Evolutionary conservation across 2,329 filamentous ascomycete species (phyloP).

Genomic region (Colletotrichum echinochloae): DNA sequence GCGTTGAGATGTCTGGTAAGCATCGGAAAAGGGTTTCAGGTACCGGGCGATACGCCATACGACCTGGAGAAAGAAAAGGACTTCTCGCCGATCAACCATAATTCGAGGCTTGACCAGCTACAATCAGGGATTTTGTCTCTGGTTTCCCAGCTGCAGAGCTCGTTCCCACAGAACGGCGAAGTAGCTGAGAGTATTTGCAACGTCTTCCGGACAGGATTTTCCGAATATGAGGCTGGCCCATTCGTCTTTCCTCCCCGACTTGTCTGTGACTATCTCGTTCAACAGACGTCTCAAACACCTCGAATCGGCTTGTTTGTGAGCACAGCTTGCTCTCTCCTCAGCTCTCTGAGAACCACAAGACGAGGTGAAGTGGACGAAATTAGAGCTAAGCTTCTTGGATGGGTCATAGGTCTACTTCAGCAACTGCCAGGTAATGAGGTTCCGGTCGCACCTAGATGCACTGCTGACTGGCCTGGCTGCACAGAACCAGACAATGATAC

Average conservation of each 20-base stretch:
- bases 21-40: constrained; percentile 79
- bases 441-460: neutral
- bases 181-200: constrained; percentile 78
- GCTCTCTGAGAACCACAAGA: constrained; percentile 63
- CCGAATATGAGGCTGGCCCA: constrained; percentile 78
- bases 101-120: constrained; percentile 48
- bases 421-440: constrained; percentile 66
- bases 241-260: constrained; percentile 79
- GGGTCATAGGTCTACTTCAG: constrained; percentile 72
- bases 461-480: constrained; percentile 32
- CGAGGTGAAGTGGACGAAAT: constrained; percentile 59
- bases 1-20: constrained; percentile 76
- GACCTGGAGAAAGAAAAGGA: constrained; percentile 70
- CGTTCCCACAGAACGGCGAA: constrained; percentile 72
- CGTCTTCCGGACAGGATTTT: constrained; percentile 79
- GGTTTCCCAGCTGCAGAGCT: constrained; percentile 58
- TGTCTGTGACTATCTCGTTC: constrained; percentile 75
- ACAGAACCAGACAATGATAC: constrained; percentile 72
- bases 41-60: constrained; percentile 73
- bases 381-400: constrained; percentile 66
- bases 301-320: constrained; percentile 77
- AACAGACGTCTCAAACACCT: constrained; percentile 69
- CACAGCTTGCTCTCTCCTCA: constrained; percentile 78
- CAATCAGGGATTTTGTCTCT: constrained; percentile 62
- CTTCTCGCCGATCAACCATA: constrained; percentile 25